Percentiles rank a stretch among this genome's conserved stretches.
These are phyloP conservation scores for Euphrasia arctica DNA, from an alignment of 305 asterid species.

Conservation along the genomic window DNA sequence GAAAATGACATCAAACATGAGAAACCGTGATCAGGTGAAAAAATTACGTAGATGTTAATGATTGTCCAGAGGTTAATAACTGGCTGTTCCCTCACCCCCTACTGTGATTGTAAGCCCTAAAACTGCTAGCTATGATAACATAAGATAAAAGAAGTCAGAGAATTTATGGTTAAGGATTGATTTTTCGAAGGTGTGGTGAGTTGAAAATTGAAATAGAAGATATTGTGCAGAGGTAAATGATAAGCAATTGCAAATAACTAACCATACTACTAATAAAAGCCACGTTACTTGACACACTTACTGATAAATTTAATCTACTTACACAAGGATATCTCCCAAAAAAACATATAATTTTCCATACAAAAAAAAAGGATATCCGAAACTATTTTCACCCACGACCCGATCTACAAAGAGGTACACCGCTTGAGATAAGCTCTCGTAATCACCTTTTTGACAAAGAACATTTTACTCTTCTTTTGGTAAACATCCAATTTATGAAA, in stretches of 20 bases:
- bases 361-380: neutral
- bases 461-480: neutral
- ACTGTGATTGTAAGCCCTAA: conserved; percentile 7
- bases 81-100: neutral
- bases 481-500: neutral
- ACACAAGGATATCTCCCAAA: neutral
- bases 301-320: neutral
- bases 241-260: neutral
- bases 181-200: neutral
- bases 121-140: neutral
- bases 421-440: too few relatives aligned
- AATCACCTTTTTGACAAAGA: neutral
- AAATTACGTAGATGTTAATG: neutral
- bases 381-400: too few relatives aligned
- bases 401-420: too few relatives aligned
- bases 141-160: neutral
- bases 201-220: neutral
- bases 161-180: neutral
- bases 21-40: neutral
- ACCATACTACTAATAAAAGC: neutral
- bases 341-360: neutral
- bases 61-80: neutral
- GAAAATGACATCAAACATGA: neutral
- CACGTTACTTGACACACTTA: neutral
- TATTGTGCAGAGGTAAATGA: neutral